Base-by-base conservation (phyloP, 1,284 basidiomycete genomes). In the Ustilago curta region DNA sequence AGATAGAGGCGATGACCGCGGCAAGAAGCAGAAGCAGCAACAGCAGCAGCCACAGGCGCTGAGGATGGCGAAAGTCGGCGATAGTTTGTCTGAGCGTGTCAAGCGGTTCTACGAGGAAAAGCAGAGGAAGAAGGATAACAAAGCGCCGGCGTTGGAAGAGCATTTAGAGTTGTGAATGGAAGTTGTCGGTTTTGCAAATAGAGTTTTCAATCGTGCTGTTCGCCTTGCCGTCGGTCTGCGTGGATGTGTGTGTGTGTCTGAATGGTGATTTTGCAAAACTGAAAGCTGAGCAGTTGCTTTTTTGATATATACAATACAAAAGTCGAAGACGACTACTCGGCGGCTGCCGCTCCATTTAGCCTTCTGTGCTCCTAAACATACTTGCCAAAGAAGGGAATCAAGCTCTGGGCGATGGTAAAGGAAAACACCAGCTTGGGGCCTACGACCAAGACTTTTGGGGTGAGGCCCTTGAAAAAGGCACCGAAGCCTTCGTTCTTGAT, bases 381-480 rank as follows among this genome's bases (percentile, higher is more conserved):
- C 86, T 95, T 91, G 59, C 92, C 91, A 86, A 97, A 97, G 85
- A 92, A 88, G 47, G 96, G 96, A 87, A 99, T 98, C 84, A 99
- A 88, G 23, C 91, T 92, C 87, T 99, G 96, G 6, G 96, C 96
- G 9, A 98, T 89, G 27, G 96, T 99, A 88, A 97, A 98, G 79
- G 93, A 95, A 89, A 98, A 98, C 76, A 99, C 93, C 43, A 99
- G 90, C 88, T 99, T 98, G 63, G 96, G 96, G 57, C 95, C 96
- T 32, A 98, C 95, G 66, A 98, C 95, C 40, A 98, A 89, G 79
- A 98, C 93, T 62, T 85, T 85, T 19, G 84, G 82, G 32, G 94
- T 97, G 76, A 97, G 87, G 40, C 95, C 95, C 88, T 99, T 98
- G 89, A 99, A 98, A 86, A 98, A 93, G n/a, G 94, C 93, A 0